Evolutionary conservation across 805 yeast species (phyloP), one percentile per base, ranked within the genome.

Genomic region (Lipomyces japonicus): DNA sequence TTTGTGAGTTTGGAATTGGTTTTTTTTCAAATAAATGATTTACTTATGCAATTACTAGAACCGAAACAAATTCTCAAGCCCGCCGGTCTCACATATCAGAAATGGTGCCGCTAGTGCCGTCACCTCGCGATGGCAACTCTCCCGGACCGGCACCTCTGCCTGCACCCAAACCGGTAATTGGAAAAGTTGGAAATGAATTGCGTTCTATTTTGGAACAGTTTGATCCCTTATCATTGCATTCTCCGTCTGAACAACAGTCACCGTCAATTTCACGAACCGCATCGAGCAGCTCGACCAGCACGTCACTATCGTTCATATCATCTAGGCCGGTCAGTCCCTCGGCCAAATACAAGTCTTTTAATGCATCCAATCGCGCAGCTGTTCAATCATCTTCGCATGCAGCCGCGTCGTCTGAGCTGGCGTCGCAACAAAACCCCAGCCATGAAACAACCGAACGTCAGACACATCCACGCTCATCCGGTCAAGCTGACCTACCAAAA

Each of bases 171-270:
- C 57, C 57, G 14, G 35, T 49, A 4, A 37, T 50, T 35, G 55
- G 55, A 14, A 42, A 51, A 21, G 22, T 37, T 21, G 26, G 48
- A 7, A 39, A 39, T 22, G 52, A 50, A 7, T 37, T 51, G 38
- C 58, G 51, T 36, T 53, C 50, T 22, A 54, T 54, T 43, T 41
- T 62, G 48, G 60, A 51, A 19, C 64, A 60, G n/a, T 62, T 62
- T 45, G 65, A 61, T 36, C 65, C 65, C 16, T 50, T 60, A 28
- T 36, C 59, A 10, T 51, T 55, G 9, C 47, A 12, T 16, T 21
- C 55, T 24, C 16, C 43, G 21, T 10, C 50, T 43, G n/a, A 48
- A 38, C 5, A 42, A 21, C 51, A 48, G 23, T 36, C 47, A 5
- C 18, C 16, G 44, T 44, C 44, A 12, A 12, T 12, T 1, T 39